Evolutionary conservation across 2,329 filamentous ascomycete genomes (phyloP).

Genomic region (Clonostachys rosea): DNA sequence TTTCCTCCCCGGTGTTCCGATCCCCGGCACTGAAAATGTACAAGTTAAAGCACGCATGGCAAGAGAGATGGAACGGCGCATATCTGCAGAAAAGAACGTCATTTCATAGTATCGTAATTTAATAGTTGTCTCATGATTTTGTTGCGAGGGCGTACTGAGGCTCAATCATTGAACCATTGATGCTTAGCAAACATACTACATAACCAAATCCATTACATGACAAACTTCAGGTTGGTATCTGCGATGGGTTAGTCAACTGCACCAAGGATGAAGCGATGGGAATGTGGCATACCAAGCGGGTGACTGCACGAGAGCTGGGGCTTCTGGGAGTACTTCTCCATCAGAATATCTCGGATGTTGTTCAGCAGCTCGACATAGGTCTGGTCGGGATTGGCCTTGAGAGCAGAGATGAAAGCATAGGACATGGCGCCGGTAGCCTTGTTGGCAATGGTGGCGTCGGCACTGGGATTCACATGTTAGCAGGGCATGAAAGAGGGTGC

Average conservation of each 20-base stretch:
- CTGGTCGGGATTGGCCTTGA: constrained; percentile 92
- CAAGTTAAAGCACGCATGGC: too few species aligned
- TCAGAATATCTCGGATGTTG: constrained; percentile 85
- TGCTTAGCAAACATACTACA: neutral
- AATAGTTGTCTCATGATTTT: too few species aligned
- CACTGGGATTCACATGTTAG: constrained; percentile 40
- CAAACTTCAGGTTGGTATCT: constrained; percentile 64
- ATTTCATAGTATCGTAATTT: too few species aligned
- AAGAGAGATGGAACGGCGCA: too few species aligned
- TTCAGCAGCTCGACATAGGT: constrained; percentile 95
- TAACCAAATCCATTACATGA: constrained; percentile 42
- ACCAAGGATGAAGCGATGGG: neutral
- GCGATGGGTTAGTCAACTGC: neutral
- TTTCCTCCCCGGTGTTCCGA: too few species aligned
- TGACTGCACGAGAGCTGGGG: constrained; percentile 96
- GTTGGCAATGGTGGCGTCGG: constrained; percentile 82
- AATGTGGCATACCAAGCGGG: constrained; percentile 69
- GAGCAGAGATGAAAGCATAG: constrained; percentile 87
- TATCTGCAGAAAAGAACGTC: too few species aligned
- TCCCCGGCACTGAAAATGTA: too few species aligned
- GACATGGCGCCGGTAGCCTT: constrained; percentile 98
- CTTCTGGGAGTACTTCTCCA: constrained; percentile 87
- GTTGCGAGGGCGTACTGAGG: neutral
- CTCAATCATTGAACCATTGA: neutral
- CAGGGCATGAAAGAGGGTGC: constrained; percentile 2